Evolutionary conservation across 805 yeast genomes (phyloP).

Genomic region (Yamadazyma paraphyllophila): DNA sequence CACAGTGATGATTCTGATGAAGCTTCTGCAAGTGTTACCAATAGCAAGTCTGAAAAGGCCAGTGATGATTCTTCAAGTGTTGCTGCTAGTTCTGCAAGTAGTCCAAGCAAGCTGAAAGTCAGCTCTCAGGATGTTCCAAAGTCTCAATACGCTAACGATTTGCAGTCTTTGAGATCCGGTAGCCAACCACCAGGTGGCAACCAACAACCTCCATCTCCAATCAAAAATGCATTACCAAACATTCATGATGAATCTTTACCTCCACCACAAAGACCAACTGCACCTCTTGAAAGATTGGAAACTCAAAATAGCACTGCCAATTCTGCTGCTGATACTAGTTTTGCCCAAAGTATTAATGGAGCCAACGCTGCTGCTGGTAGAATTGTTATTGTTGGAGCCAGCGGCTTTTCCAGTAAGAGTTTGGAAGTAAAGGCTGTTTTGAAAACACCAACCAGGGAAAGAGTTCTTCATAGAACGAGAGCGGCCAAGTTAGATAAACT

Average conservation of each 20-base stretch:
- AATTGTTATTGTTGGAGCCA: conserved; percentile 48
- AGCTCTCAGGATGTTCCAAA: conserved; percentile 5
- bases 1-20: conserved; percentile 10
- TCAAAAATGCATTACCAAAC: conserved; percentile 28
- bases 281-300: conserved; percentile 19
- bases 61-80: conserved; percentile 6
- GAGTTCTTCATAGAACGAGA: conserved; percentile 66
- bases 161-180: conserved; percentile 38
- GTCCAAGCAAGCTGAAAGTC: conserved; percentile 7
- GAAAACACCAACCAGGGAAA: conserved; percentile 45
- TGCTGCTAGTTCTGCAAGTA: conserved; percentile 4
- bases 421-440: conserved; percentile 55
- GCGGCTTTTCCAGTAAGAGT: conserved; percentile 35
- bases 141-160: conserved; percentile 27
- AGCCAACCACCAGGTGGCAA: conserved; percentile 1
- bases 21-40: neutral
- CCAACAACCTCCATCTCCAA: neutral
- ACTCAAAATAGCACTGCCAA: conserved; percentile 28
- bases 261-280: conserved; percentile 38
- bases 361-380: conserved; percentile 51
- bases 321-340: conserved; percentile 20
- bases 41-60: neutral
- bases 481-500: conserved; percentile 43
- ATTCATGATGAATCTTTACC: conserved; percentile 32
- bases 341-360: conserved; percentile 33